Evolutionary conservation across 106 monocot species (phyloP).

Genomic region (Platanthera zijinensis): DNA sequence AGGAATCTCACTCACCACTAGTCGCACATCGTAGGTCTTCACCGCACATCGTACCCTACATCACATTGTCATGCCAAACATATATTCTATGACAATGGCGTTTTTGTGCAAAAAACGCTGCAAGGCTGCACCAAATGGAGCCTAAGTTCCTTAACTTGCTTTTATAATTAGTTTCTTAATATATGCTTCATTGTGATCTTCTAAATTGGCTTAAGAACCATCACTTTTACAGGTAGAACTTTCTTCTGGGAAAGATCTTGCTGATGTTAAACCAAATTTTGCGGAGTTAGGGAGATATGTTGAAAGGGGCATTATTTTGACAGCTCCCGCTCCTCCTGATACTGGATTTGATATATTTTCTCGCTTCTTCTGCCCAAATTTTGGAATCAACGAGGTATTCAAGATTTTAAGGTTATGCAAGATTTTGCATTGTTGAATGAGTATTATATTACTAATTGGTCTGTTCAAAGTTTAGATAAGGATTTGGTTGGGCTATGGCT

Average conservation of each 20-base stretch:
- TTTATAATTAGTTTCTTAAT: too few relatives aligned
- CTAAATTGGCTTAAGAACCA: background rate
- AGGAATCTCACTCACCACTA: too few relatives aligned
- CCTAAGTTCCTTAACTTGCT: background rate
- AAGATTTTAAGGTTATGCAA: background rate
- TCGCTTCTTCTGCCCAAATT: conserved; percentile 57
- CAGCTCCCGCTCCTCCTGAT: conserved; percentile 40
- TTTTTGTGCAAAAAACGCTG: too few relatives aligned
- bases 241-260: conserved; percentile 46
- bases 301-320: conserved; percentile 39
- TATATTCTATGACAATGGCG: too few relatives aligned
- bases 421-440: background rate
- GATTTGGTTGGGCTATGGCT: too few relatives aligned
- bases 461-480: too few relatives aligned
- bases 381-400: conserved; percentile 65
- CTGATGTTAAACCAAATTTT: conserved; percentile 34
- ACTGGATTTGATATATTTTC: conserved; percentile 52
- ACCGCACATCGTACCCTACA: too few relatives aligned
- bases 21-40: too few relatives aligned
- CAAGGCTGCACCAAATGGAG: background rate
- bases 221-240: conserved; percentile 32
- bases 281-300: conserved; percentile 32
- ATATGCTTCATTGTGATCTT: background rate
- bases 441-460: conserved; percentile 4
- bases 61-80: too few relatives aligned